phyloP scores from a whole-genome alignment of 306 rosid species.

The Pueraria montana region DNA sequence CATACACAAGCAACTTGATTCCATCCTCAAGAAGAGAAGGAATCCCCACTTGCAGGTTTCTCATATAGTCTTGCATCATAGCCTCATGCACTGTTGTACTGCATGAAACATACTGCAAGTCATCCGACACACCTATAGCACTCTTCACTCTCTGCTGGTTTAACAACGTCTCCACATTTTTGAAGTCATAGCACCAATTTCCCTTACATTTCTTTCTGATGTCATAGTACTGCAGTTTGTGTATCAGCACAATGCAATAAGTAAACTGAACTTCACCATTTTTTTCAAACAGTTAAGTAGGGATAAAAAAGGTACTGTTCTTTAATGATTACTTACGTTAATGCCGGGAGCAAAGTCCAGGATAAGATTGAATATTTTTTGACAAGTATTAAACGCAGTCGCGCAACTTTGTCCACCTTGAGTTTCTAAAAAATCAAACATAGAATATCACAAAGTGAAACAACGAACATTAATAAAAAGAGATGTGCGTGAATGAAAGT shows the following conservation, averaged over 20 bases:
- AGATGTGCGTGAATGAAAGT: neutral
- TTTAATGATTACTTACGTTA: slow-evolving; percentile 62
- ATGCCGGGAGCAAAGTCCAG: slow-evolving; percentile 43
- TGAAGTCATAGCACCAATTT: slow-evolving; percentile 65
- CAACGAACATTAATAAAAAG: neutral
- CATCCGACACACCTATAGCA: slow-evolving; percentile 75
- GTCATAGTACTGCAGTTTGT: too few relatives aligned
- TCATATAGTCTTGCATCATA: slow-evolving; percentile 77
- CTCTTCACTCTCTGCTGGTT: slow-evolving; percentile 58
- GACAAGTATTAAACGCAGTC: slow-evolving; percentile 57
- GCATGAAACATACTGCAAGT: slow-evolving; percentile 73
- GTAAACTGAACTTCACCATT: too few relatives aligned
- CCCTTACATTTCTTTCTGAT: too few relatives aligned
- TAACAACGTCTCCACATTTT: slow-evolving; percentile 70
- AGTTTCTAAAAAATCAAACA: slow-evolving; percentile 46
- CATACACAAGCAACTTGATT: slow-evolving; percentile 80
- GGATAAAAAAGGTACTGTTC: neutral
- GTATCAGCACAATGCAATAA: too few relatives aligned
- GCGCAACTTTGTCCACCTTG: too few relatives aligned
- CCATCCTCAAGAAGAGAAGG: slow-evolving; percentile 92
- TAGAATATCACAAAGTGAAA: neutral
- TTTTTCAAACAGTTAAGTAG: too few relatives aligned
- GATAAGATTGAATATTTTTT: slow-evolving; percentile 52
- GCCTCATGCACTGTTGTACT: slow-evolving; percentile 63
- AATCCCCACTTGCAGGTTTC: slow-evolving; percentile 78